Conservation (phyloP, 2,329 filamentous ascomycete species). For the Ophiognomonia clavigignenti-juglandacearum region DNA sequence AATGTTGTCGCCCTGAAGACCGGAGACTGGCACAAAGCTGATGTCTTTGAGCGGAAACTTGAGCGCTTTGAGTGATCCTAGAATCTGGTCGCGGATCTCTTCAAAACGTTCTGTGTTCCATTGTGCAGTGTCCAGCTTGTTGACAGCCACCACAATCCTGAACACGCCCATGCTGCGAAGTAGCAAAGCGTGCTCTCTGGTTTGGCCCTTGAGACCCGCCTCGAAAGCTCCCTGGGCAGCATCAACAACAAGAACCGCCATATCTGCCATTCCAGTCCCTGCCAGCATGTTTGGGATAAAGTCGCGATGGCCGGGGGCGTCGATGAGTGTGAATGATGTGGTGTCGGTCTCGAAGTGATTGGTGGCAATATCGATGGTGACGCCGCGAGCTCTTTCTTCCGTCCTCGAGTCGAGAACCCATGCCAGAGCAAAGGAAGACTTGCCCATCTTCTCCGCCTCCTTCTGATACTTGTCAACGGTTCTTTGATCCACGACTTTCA, state of each 20-base stretch:
- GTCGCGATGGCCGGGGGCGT: conserved; percentile 90
- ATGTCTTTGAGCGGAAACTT: conserved; percentile 80
- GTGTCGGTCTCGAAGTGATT: conserved; percentile 89
- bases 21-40: conserved; percentile 84
- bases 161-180: conserved; percentile 88
- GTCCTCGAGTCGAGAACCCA: conserved; percentile 94
- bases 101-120: conserved; percentile 83
- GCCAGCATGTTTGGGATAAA: conserved; percentile 99
- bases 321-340: conserved; percentile 87
- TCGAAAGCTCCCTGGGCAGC: conserved; percentile 88
- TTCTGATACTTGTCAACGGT: conserved; percentile 83
- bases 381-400: conserved; percentile 83
- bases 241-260: conserved; percentile 91
- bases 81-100: conserved; percentile 79
- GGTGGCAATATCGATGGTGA: conserved; percentile 95
- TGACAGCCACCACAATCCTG: conserved; percentile 82
- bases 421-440: conserved; percentile 90
- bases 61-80: conserved; percentile 74
- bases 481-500: conserved; percentile 81
- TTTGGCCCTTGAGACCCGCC: conserved; percentile 88
- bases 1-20: conserved; percentile 85
- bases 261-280: conserved; percentile 90
- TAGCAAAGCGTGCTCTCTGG: conserved; percentile 85
- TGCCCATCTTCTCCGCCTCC: conserved; percentile 87
- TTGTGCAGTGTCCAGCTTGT: conserved; percentile 83